Evolutionary conservation across 2,329 filamentous ascomycete genomes (phyloP).

Genomic region (Nigrospora oryzae): DNA sequence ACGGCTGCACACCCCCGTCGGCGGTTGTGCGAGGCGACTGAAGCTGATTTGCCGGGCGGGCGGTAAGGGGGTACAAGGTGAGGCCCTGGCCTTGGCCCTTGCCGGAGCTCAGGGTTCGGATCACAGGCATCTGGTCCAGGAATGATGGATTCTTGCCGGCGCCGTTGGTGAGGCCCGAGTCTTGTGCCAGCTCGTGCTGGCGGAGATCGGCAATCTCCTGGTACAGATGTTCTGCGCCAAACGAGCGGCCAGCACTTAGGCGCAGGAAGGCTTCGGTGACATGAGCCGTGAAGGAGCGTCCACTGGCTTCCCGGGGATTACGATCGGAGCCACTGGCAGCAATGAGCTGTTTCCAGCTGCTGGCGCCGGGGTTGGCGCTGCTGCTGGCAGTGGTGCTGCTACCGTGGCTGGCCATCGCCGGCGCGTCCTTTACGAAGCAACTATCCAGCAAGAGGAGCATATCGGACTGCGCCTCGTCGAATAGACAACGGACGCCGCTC

Average conservation of each 20-base stretch:
- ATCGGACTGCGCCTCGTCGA: slow-evolving; percentile 56
- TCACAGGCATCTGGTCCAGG: slow-evolving; percentile 33
- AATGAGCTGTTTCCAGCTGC: slow-evolving; percentile 54
- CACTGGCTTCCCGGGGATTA: slow-evolving; percentile 30
- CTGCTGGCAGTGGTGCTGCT: slow-evolving; percentile 26
- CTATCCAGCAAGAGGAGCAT: slow-evolving; percentile 55
- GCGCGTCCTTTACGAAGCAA: slow-evolving; percentile 44
- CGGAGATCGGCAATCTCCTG: slow-evolving; percentile 43
- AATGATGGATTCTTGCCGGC: slow-evolving; percentile 25
- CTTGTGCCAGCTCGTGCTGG: slow-evolving; percentile 34
- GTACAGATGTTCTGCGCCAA: slow-evolving; percentile 46
- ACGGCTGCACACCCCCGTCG: slow-evolving; percentile 16
- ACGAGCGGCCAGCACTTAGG: slow-evolving; percentile 43
- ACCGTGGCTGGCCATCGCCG: slow-evolving; percentile 33
- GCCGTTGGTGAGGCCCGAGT: slow-evolving; percentile 36
- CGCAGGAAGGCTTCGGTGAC: slow-evolving; percentile 46
- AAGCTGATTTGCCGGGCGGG: slow-evolving; percentile 17
- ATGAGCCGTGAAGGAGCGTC: slow-evolving; percentile 50
- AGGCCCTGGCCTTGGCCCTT: slow-evolving; percentile 43
- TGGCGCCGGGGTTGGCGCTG: slow-evolving; percentile 14
- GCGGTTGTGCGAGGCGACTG: slow-evolving; percentile 19
- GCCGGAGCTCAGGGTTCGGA: slow-evolving; percentile 47
- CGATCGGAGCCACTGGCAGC: slow-evolving; percentile 50
- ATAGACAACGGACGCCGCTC: slow-evolving; percentile 52
- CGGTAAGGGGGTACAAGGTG: slow-evolving; percentile 38